Evolutionary conservation across 208 protist species (phyloP).

Genomic region (Crithidia thermophila): DNA sequence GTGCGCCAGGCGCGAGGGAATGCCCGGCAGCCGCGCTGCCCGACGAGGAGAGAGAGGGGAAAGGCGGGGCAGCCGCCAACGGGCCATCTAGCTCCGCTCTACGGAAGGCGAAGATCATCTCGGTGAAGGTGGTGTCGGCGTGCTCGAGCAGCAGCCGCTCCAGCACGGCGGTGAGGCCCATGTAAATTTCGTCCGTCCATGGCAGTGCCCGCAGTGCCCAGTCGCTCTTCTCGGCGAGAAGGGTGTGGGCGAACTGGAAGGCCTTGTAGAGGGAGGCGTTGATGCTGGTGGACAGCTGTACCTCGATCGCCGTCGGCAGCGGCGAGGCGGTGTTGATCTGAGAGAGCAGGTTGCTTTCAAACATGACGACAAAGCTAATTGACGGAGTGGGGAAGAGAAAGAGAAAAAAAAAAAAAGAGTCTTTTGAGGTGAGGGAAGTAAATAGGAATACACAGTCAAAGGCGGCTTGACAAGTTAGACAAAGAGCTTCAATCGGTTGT

Average conservation of each 20-base stretch:
- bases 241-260: conserved; percentile 65
- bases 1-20: conserved; percentile 4
- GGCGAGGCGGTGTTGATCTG: conserved; percentile 73
- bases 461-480: too few relatives aligned
- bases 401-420: conserved; percentile 17
- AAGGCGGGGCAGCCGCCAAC: conserved; percentile 11
- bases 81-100: conserved; percentile 37
- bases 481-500: too few relatives aligned
- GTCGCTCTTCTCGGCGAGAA: conserved; percentile 59
- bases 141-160: conserved; percentile 66
- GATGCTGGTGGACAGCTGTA: conserved; percentile 59
- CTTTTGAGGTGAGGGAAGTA: too few relatives aligned
- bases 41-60: conserved; percentile 16
- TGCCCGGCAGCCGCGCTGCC: neutral
- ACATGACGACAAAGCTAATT: conserved; percentile 38
- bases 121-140: conserved; percentile 70
- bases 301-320: conserved; percentile 78
- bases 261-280: conserved; percentile 55
- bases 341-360: conserved; percentile 77
- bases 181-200: conserved; percentile 71
- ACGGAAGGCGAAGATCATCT: conserved; percentile 77
- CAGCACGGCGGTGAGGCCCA: conserved; percentile 41
- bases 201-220: conserved; percentile 39
- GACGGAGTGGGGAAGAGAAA: neutral
- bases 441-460: too few relatives aligned